phyloP scores from a whole-genome alignment of 2,329 filamentous ascomycete species.

The Sporothrix curviconia region DNA sequence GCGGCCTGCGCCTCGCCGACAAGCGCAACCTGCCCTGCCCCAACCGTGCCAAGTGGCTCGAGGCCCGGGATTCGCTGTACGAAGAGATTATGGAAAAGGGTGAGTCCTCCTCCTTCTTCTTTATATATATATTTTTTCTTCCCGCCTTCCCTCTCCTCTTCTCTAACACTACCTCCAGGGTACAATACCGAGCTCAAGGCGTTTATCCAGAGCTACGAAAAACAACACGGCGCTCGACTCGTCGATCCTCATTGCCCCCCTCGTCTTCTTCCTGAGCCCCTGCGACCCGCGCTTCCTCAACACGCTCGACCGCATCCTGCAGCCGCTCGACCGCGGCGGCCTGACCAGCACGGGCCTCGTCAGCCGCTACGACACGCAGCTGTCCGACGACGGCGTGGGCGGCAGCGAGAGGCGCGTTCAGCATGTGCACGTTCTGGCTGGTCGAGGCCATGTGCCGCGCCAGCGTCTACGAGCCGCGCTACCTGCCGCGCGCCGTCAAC shows the following conservation, averaged over 20 bases:
- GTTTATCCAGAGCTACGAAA: conserved; percentile 73
- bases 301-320: conserved; percentile 65
- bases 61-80: conserved; percentile 60
- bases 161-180: conserved; percentile 40
- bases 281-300: conserved; percentile 69
- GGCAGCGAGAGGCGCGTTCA: conserved; percentile 70
- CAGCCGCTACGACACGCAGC: conserved; percentile 64
- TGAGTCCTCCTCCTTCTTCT: too few relatives aligned
- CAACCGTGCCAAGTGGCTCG: conserved; percentile 59
- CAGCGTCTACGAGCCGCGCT: conserved; percentile 57
- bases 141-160: too few relatives aligned
- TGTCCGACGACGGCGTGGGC: conserved; percentile 66
- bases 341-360: conserved; percentile 69
- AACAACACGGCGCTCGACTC: conserved; percentile 63
- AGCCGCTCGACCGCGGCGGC: conserved; percentile 67
- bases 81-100: conserved; percentile 72
- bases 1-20: conserved; percentile 64
- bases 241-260: conserved; percentile 66
- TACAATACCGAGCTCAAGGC: conserved; percentile 64
- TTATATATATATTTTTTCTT: too few relatives aligned
- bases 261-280: conserved; percentile 73
- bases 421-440: conserved; percentile 79
- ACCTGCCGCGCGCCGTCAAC: conserved; percentile 55
- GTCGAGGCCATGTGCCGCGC: conserved; percentile 71
- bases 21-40: conserved; percentile 72